Evolutionary conservation across 495 filamentous ascomycete species (phyloP).

Genomic region (Ramalina peruviana): DNA sequence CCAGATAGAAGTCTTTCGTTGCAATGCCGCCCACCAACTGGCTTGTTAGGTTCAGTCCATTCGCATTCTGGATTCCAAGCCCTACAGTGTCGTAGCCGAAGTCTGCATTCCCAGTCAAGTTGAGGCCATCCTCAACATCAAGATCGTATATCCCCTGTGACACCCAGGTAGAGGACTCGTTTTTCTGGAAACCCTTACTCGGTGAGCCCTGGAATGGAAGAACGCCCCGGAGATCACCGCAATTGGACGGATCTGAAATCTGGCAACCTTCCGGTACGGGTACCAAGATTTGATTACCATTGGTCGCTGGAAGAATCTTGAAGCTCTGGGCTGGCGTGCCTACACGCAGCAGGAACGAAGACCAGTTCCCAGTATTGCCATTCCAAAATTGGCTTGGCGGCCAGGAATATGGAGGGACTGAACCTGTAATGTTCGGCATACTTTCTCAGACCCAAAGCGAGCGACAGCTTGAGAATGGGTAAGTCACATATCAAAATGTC

Average conservation of each 20-base stretch:
- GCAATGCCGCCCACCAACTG: conserved; percentile 34
- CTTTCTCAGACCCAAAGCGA: no score
- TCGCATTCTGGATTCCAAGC: conserved; percentile 23
- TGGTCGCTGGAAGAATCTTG: conserved; percentile 18
- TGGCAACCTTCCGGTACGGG: conserved; percentile 22
- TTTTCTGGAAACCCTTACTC: conserved; percentile 26
- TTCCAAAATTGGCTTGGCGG: conserved; percentile 6
- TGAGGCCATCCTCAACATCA: conserved; percentile 28
- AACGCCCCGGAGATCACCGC: conserved; percentile 29
- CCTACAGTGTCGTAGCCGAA: conserved; percentile 37
- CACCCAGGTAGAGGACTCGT: conserved; percentile 32
- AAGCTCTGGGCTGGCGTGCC: conserved; percentile 22
- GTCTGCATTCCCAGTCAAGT: conserved; percentile 24
- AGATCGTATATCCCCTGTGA: conserved; percentile 38
- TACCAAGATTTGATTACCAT: conserved; percentile 15
- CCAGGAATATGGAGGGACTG: no score
- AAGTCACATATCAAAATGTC: no score
- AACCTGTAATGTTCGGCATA: no score
- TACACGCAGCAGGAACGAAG: conserved; percentile 19
- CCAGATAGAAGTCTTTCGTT: conserved; percentile 38
- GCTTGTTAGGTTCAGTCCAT: conserved; percentile 26
- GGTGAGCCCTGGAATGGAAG: conserved; percentile 3
- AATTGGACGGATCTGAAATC: conserved; percentile 18
- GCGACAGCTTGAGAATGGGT: no score
- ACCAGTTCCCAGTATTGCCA: conserved; percentile 23